Conservation (phyloP, 345 rosid genomes). For the Heritiera littoralis region DNA sequence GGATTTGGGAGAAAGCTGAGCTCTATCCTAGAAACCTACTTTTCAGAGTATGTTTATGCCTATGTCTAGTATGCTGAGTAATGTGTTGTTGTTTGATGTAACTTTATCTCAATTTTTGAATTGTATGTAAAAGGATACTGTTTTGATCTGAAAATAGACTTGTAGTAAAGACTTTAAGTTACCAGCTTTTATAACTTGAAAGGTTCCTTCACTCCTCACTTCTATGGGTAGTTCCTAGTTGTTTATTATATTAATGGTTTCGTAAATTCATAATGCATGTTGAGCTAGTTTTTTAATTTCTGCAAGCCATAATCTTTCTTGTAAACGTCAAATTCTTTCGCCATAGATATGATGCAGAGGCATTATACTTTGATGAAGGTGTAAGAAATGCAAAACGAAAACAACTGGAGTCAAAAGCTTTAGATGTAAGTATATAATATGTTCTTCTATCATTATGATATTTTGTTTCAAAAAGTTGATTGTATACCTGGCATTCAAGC, state of each 20-base stretch:
- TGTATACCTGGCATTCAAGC: neutral
- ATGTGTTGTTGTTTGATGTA: neutral
- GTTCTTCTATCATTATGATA: neutral
- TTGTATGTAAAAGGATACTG: neutral
- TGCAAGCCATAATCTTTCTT: slow-evolving; percentile 26
- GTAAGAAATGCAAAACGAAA: slow-evolving; percentile 61
- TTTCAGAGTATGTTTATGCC: slow-evolving; percentile 61
- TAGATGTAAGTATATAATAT: slow-evolving; percentile 50
- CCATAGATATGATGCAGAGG: slow-evolving; percentile 62
- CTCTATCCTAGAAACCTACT: slow-evolving; percentile 52
- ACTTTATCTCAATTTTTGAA: neutral
- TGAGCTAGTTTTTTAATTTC: neutral
- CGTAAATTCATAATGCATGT: neutral
- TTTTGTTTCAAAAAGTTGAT: slow-evolving; percentile 4
- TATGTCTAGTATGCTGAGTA: neutral
- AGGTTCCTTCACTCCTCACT: slow-evolving; percentile 6
- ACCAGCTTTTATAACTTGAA: neutral
- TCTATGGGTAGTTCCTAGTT: neutral
- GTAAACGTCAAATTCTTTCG: slow-evolving; percentile 16
- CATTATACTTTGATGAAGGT: slow-evolving; percentile 72
- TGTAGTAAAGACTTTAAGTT: neutral
- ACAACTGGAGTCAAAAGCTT: slow-evolving; percentile 57
- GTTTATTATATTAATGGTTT: neutral
- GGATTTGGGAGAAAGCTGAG: slow-evolving; percentile 76
- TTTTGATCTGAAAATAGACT: neutral